phyloP scores from a whole-genome alignment of 148 eudicot species.

The Spergularia bocconei region DNA sequence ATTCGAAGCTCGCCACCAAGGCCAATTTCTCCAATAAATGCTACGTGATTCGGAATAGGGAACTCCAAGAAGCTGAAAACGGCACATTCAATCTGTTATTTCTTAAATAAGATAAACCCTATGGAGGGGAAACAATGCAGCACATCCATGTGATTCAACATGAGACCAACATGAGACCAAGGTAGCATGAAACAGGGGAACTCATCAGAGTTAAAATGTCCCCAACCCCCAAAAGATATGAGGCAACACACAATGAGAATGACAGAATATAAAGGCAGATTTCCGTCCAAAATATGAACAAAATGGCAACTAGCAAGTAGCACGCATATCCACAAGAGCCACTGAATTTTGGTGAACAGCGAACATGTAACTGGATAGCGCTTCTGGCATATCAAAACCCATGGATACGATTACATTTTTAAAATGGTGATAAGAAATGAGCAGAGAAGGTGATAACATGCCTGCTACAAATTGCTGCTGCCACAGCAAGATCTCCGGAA shows the following conservation, averaged over 20 bases:
- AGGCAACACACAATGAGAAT: too few species aligned
- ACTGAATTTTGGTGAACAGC: background rate
- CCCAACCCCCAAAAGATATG: background rate
- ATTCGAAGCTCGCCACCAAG: conserved; percentile 90
- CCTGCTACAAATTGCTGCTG: conserved; percentile 99
- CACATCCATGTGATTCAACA: background rate
- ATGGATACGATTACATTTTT: background rate
- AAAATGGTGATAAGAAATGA: background rate
- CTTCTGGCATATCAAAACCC: background rate
- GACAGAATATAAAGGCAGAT: background rate
- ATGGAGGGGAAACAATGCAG: background rate
- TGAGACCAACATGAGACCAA: background rate
- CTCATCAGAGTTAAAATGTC: background rate
- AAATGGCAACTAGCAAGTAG: conserved; percentile 7
- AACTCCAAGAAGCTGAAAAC: conserved; percentile 74
- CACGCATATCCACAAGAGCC: background rate
- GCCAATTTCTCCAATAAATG: conserved; percentile 96
- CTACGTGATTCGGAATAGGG: conserved; percentile 68
- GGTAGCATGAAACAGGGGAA: background rate
- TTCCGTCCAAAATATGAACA: background rate
- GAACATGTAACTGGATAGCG: background rate
- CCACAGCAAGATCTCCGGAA: conserved; percentile 96
- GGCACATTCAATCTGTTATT: conserved; percentile 15
- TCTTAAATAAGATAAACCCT: conserved; percentile 1
- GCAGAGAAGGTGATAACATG: conserved; percentile 28